Conservation (phyloP, 257 asterid genomes). For the Scutellaria minor region DNA sequence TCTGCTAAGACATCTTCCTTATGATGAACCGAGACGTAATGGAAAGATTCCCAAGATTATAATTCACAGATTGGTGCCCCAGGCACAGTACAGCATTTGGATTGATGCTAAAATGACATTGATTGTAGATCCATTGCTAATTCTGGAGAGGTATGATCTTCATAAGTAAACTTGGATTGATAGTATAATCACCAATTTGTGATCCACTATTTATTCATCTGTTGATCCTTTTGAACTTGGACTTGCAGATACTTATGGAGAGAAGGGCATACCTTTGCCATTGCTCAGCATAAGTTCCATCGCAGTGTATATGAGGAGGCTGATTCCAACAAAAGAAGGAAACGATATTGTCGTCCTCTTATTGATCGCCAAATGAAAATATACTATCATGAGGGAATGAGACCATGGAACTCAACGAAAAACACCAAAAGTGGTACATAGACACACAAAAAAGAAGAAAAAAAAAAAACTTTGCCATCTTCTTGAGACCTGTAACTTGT, state of each 20-base stretch:
- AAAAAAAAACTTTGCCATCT: constrained; percentile 24
- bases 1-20: constrained; percentile 83
- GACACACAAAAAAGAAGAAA: too few relatives aligned
- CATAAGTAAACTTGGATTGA: not conserved
- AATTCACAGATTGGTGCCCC: constrained; percentile 90
- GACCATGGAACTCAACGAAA: constrained; percentile 77
- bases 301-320: constrained; percentile 85
- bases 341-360: constrained; percentile 95
- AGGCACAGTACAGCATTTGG: constrained; percentile 96
- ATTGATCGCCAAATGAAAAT: constrained; percentile 90
- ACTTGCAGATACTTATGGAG: constrained; percentile 86
- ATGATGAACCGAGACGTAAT: constrained; percentile 97
- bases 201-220: not conserved
- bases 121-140: constrained; percentile 88
- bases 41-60: constrained; percentile 98
- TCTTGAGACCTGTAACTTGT: too few relatives aligned
- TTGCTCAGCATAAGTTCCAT: constrained; percentile 93
- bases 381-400: constrained; percentile 83
- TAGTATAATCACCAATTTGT: not conserved
- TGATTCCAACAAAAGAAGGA: constrained; percentile 93
- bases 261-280: constrained; percentile 85
- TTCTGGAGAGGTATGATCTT: constrained; percentile 77
- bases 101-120: constrained; percentile 99
- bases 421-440: constrained; percentile 62
- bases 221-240: not conserved